Conservation (phyloP, 2,329 filamentous ascomycete species). For the Aspergillus flavus region DNA sequence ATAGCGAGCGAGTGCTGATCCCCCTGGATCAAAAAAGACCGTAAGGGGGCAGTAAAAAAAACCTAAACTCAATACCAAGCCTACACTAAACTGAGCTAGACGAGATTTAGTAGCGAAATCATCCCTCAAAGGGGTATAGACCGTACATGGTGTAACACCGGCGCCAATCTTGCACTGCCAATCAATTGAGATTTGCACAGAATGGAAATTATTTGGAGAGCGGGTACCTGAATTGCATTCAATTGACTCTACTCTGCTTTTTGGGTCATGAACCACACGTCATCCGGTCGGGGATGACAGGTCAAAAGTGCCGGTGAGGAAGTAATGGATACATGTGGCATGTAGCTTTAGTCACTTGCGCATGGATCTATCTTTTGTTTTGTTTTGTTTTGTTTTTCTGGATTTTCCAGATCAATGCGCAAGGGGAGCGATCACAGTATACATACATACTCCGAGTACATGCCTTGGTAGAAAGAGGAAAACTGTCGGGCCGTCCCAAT, state of each 20-base stretch:
- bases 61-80: constrained; percentile 6
- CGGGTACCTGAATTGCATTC: constrained; percentile 1
- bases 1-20: background rate
- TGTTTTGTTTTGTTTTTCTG: background rate
- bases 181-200: background rate
- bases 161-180: background rate
- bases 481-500: background rate
- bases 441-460: too few species aligned
- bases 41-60: background rate
- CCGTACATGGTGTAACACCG: constrained; percentile 7
- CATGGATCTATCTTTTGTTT: background rate
- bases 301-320: background rate
- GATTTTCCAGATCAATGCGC: background rate
- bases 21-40: too few species aligned
- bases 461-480: background rate
- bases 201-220: background rate
- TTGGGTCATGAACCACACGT: background rate
- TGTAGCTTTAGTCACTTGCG: background rate
- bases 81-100: background rate
- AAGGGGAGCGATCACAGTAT: background rate
- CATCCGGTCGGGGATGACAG: background rate
- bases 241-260: background rate
- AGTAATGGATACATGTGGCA: background rate
- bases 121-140: background rate
- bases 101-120: background rate